Evolutionary conservation across 305 asterid species (phyloP), one percentile per base, ranked within the genome.

Genomic region (Plantago rigida): DNA sequence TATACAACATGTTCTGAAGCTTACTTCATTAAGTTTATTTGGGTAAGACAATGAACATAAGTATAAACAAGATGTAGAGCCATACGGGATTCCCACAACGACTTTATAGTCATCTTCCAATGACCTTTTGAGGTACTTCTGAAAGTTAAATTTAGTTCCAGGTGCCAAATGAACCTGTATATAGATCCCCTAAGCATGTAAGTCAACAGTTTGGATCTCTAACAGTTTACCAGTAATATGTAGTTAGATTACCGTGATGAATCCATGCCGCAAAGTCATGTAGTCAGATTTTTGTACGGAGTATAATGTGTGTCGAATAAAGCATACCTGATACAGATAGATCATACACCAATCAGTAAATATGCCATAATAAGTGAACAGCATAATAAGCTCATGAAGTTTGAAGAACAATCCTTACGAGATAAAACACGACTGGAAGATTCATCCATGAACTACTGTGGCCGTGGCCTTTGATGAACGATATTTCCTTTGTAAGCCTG

Each of bases 81-180:
- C 56, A 1, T 77, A 84, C 94, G 90, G 79, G 72, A 85, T 84
- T 75, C 94, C 94, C 3, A 87, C 94, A 9, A 87, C 69, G 45
- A 84, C 77, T 81, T 87, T 87, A 73, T 84, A 87, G 76, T 87
- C 95, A 17, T 87, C 96, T 81, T 87, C 94, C 79, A 87, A 52
- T 13, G 96, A 81, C 66, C 94, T 80, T 59, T 84, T 85, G 65
- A 87, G 83, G 69, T 87, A 87, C 67, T 85, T 85, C 41, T 85
- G 93, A 65, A 87, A 87, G 64, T 85, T 73, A 64, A 87, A 87
- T 70, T 80, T 83, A 41, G 82, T 79, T 77, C 90, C 86, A 22
- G 95, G 84, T 41, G 95, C 84, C 79, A 92, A 73, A 80, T 92
- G 99, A 17, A 80, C 85, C 85, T 80, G 58, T 48, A 58, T 39